Conservation (phyloP, 352 stramenopile genomes). For the Hyaloperonospora brassicae region DNA sequence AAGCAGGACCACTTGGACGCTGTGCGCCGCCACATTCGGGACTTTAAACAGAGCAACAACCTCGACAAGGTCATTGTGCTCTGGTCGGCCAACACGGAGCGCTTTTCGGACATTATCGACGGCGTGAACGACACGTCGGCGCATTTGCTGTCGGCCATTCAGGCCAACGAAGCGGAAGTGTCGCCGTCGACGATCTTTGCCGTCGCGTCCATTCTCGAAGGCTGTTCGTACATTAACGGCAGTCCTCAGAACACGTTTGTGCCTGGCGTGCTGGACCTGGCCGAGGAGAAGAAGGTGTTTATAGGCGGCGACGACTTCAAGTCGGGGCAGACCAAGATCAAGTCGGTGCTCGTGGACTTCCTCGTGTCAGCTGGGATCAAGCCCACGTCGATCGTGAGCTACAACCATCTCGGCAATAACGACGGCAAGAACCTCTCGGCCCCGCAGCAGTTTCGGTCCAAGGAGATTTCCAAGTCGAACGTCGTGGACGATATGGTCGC, state of each 20-base stretch:
- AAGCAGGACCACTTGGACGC: conserved; percentile 96
- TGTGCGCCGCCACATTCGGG: conserved; percentile 90
- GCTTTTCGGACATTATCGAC: conserved; percentile 95
- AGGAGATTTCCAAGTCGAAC: conserved; percentile 99
- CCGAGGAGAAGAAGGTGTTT: conserved; percentile 92
- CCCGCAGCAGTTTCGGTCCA: conserved; percentile 98
- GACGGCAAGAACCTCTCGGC: conserved; percentile 99
- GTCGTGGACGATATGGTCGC: conserved; percentile 98
- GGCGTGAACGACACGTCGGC: conserved; percentile 98
- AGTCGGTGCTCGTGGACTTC: conserved; percentile 99
- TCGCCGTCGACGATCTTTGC: conserved; percentile 97
- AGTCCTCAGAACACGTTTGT: conserved; percentile 99
- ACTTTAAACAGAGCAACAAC: conserved; percentile 93
- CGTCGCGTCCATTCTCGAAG: conserved; percentile 96
- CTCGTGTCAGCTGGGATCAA: conserved; percentile 98
- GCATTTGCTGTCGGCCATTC: conserved; percentile 95
- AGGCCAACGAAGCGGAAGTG: conserved; percentile 90
- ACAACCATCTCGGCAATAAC: conserved; percentile 99
- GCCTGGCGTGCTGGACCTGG: conserved; percentile 93
- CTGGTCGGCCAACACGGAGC: conserved; percentile 99
- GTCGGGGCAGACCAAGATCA: conserved; percentile 99
- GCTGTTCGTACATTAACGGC: conserved; percentile 99
- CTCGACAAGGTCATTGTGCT: conserved; percentile 98
- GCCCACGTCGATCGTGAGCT: conserved; percentile 97
- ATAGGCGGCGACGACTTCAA: conserved; percentile 99